Evolutionary conservation across 257 asterid species (phyloP), one percentile per base, ranked within the genome.

Genomic region (Primulina tabacum): DNA sequence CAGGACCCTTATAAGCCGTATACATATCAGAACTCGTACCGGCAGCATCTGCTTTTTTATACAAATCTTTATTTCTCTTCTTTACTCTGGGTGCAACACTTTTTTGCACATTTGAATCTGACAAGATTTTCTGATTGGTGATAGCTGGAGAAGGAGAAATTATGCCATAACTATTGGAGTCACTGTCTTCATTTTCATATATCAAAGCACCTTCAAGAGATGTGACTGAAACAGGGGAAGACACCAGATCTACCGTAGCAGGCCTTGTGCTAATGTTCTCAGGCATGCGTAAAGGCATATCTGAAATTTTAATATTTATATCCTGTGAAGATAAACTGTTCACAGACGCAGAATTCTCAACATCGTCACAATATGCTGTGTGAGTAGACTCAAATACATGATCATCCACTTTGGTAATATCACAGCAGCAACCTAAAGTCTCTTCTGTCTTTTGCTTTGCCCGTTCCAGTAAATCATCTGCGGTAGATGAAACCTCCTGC

Each of bases 1-100:
- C 97, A 2, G 97, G 97, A 37, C 95, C 95, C 82, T 88, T 91
- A 71, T 94, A 91, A 7, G 99, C 99, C 76, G 71, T 81, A 75
- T 94, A 94, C 56, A 89, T 89, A 82, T 91, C 99, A 69, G 97
- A 79, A 80, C 84, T 86, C 32, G 96, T 81, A 64, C 89, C 93
- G 11, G 90, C 91, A 69, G 94, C 96, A 74, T 94, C 96, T 56
- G 92, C 88, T 73, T 81, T 93, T 74, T 73, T 80, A 37, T 33
- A 69, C 10, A 90, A 59, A 0, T 89, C 94, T 59, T 79, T 84
- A 35, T 3, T 32, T 32, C 84, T 89, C 86, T 73, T 88, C 77
- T 64, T 86, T 10, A 58, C 79, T 40, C 60, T 86, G 57, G 85
- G 78, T n/a, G 21, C 80, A 66, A 72, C 64, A 79, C 30, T 75